Base-by-base conservation (phyloP, 805 yeast species). In the Kodamaea restingae region DNA sequence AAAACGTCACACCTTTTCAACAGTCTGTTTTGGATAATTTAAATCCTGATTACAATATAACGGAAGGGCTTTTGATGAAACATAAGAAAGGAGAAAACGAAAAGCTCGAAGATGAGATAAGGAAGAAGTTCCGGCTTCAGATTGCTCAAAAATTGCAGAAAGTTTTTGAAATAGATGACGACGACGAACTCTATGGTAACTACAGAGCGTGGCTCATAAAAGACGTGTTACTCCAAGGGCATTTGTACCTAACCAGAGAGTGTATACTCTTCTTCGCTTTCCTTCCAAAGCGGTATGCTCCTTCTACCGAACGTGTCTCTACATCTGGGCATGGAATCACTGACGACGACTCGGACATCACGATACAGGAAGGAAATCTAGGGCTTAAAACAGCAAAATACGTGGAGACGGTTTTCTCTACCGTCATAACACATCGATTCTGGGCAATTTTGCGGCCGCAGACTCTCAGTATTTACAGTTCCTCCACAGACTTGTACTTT, bases 151-250 rank as follows among this genome's bases (percentile, higher is more conserved):
- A 65, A 41, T 51, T 68, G 29, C 58, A 60, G 39, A 46, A 49
- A 14, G 65, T 60, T 3, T 68, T 69, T 48, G 69, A 67, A 4
- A 58, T 82, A n/a, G 56, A 60, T n/a, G 73, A 70, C 15, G 70
- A 70, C 29, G 88, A 82, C 48, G 58, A 59, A n/a, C 70, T 81
- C 43, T 49, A 73, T 22, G 74, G 71, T n/a, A 84, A 80, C 45
- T 83, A 71, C 50, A 73, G 82, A 2, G 79, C 88, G 21, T 90
- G 96, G 95, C 65, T 90, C 26, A 67, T 88, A 41, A 76, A 80
- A 43, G 95, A 86, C 50, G 93, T 90, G 0, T 64, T 91, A 18
- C 63, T 88, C 18, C 96, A 88, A 58, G 98, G 98, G 2, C 90
- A 84, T 50, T 58, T 88, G 12, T 84, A 84, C 49, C 58, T 91